A percentile compares a stretch with the other conserved stretches of the same genome.
These are phyloP conservation scores for Candida nonsorbophila DNA, from an alignment of 805 yeast genomes.

Conservation along the genomic window DNA sequence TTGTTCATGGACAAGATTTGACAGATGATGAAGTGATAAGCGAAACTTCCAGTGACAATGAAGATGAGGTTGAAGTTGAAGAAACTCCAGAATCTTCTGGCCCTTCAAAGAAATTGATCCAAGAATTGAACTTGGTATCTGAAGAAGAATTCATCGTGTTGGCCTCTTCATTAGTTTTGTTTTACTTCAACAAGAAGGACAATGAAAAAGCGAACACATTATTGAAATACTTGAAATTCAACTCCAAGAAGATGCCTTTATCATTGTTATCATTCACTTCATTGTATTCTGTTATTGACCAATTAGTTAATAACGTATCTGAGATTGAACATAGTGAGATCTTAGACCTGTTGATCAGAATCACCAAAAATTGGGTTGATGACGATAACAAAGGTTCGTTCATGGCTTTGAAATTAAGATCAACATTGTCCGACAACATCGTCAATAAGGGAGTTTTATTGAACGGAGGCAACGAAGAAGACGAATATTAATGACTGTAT, in stretches of 20 bases:
- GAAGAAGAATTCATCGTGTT: slow-evolving; percentile 31
- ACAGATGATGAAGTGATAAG: slow-evolving; percentile 21
- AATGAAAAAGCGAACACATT: slow-evolving; percentile 17
- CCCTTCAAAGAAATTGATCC: slow-evolving; percentile 17
- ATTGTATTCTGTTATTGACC: slow-evolving; percentile 12
- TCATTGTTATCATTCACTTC: slow-evolving; percentile 29
- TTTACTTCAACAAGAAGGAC: slow-evolving; percentile 14
- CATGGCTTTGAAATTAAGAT: slow-evolving; percentile 17
- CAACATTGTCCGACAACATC: slow-evolving; percentile 23
- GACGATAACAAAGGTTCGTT: slow-evolving; percentile 13
- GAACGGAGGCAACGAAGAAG: slow-evolving; percentile 17
- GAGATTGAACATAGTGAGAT: slow-evolving; percentile 10
- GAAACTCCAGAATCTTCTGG: neutral
- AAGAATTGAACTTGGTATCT: slow-evolving; percentile 24
- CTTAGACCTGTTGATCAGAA: slow-evolving; percentile 22
- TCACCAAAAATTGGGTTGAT: slow-evolving; percentile 25
- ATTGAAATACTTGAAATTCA: slow-evolving; percentile 18
- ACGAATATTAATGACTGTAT: slow-evolving; percentile 4
- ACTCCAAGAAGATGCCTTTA: slow-evolving; percentile 11
- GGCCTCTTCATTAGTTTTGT: slow-evolving; percentile 18
- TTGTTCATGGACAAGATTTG: slow-evolving; percentile 23
- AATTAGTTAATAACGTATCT: slow-evolving; percentile 10
- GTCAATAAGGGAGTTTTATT: slow-evolving; percentile 26
- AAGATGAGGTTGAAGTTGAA: slow-evolving; percentile 10
- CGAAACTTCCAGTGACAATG: slow-evolving; percentile 11